Base-by-base conservation (phyloP, 805 yeast genomes). In the Ogataea pini region DNA sequence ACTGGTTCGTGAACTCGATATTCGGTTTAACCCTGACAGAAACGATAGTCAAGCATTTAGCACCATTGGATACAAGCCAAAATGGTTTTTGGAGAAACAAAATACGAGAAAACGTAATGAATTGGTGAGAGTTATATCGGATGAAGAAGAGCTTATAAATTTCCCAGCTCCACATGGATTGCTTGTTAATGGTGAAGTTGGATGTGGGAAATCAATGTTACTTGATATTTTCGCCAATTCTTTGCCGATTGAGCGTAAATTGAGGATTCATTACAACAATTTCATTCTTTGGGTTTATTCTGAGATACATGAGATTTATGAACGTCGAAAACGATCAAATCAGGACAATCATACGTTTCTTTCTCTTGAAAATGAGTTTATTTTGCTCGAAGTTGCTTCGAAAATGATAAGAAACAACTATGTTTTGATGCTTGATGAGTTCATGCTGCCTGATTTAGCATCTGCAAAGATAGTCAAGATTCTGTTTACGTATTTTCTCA, bases 371-470 rank as follows among this genome's bases (percentile, higher is more conserved):
- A 79, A 83, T 52, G 90, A 85, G 57, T 80, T 82, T 50, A 73
- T 83, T 18, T 60, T 85, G 22, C 79, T 82, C 57, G 88, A 85
- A 59, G 71, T 85, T 18, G 89, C 90, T 5, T 79, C 80, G 44
- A 82, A 75, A 44, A 72, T 85, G 82, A 76, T 85, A 25, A 63
- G 68, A 12, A 73, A 72, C 50, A 80, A 76, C 58, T 82, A 88
- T 1, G 70, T 85, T 12, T 63, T 85, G 50, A 71, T 85, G 63
- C 64, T 85, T 34, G 91, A 85, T 61, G 91, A 86, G 62, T 85
- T 85, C 66, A 83, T 84, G 86, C 61, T 85, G 25, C 91, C 91
- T 0, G 91, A 85, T 60, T 73, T 86, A 31, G 87, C 89, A 0
- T 77, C 86, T 18, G 90, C 89, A 1, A 85, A 83, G 57, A 82